Conservation (phyloP, 768 basidiomycete genomes). For the Leccinellum rugosiceps region DNA sequence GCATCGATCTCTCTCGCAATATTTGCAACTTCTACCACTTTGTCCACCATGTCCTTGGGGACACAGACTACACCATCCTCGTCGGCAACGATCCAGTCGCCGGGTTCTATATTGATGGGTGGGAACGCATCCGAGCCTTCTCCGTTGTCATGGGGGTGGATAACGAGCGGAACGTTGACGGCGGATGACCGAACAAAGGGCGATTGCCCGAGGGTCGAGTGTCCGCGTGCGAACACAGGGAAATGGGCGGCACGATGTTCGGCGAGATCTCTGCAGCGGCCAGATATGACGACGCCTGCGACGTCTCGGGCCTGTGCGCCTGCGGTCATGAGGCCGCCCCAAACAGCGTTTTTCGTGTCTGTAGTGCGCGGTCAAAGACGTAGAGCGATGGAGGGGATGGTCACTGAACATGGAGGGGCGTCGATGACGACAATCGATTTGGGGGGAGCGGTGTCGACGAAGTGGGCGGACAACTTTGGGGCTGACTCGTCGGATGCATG, state of each 20-base stretch:
- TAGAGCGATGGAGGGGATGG: slow-evolving; percentile 7
- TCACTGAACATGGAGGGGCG: slow-evolving; percentile 61
- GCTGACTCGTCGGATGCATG: slow-evolving; percentile 51
- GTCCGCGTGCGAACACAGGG: slow-evolving; percentile 78
- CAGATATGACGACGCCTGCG: slow-evolving; percentile 76
- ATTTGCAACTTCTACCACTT: slow-evolving; percentile 57
- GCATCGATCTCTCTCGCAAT: slow-evolving; percentile 65
- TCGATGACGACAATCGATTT: slow-evolving; percentile 72
- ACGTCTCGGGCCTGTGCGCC: slow-evolving; percentile 72
- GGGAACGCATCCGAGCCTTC: slow-evolving; percentile 45
- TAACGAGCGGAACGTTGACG: slow-evolving; percentile 61
- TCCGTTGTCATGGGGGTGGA: slow-evolving; percentile 34
- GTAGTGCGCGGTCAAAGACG: not conserved
- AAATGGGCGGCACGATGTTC: slow-evolving; percentile 72
- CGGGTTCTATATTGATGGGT: slow-evolving; percentile 58
- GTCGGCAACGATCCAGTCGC: slow-evolving; percentile 85
- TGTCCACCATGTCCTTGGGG: slow-evolving; percentile 47
- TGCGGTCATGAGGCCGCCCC: slow-evolving; percentile 91
- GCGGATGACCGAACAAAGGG: slow-evolving; percentile 80
- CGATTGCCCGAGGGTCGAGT: slow-evolving; percentile 83
- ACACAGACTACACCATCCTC: slow-evolving; percentile 88
- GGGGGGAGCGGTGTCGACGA: slow-evolving; percentile 72
- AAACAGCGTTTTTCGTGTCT: slow-evolving; percentile 80
- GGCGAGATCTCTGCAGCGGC: slow-evolving; percentile 78
- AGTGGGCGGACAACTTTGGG: slow-evolving; percentile 68